A percentile compares a stretch with the other conserved stretches of the same genome.
phyloP scores from a whole-genome alignment of 177 flowering plant species.

The Vitis hybrid region DNA sequence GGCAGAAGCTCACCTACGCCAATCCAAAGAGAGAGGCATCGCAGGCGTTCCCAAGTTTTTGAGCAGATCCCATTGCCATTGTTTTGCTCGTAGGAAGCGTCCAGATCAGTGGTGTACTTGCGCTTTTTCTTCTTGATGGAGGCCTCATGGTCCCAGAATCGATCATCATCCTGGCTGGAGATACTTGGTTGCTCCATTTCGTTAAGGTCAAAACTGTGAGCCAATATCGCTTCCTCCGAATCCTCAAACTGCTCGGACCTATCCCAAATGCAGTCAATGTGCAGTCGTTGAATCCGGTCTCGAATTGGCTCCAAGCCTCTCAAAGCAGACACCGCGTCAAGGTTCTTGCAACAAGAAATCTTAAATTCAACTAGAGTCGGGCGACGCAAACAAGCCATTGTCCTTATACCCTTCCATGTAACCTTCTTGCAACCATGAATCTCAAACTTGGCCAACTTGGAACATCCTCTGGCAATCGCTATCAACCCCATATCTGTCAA shows the following conservation, averaged over 20 bases:
- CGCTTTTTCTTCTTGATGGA: slow-evolving; percentile 38
- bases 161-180: background rate
- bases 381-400: slow-evolving; percentile 50
- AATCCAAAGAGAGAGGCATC: slow-evolving; percentile 73
- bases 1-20: slow-evolving; percentile 70
- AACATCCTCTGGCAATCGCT: slow-evolving; percentile 72
- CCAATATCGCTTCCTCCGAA: slow-evolving; percentile 5
- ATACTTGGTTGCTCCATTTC: slow-evolving; percentile 11
- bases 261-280: slow-evolving; percentile 86
- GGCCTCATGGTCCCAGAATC: slow-evolving; percentile 6
- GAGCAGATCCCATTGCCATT: slow-evolving; percentile 35
- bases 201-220: slow-evolving; percentile 36
- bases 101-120: slow-evolving; percentile 26
- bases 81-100: slow-evolving; percentile 6
- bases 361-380: slow-evolving; percentile 61
- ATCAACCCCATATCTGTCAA: slow-evolving; percentile 70
- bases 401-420: slow-evolving; percentile 60
- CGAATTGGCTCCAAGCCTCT: slow-evolving; percentile 67
- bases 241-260: slow-evolving; percentile 20
- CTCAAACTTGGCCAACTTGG: slow-evolving; percentile 56
- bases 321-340: slow-evolving; percentile 53
- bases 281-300: slow-evolving; percentile 54
- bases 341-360: slow-evolving; percentile 68
- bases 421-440: slow-evolving; percentile 68
- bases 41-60: slow-evolving; percentile 57